A percentile compares a stretch with the other conserved stretches of the same genome.
Conservation (phyloP, 495 filamentous ascomycete species). For the Talaromyces stipitatus region DNA sequence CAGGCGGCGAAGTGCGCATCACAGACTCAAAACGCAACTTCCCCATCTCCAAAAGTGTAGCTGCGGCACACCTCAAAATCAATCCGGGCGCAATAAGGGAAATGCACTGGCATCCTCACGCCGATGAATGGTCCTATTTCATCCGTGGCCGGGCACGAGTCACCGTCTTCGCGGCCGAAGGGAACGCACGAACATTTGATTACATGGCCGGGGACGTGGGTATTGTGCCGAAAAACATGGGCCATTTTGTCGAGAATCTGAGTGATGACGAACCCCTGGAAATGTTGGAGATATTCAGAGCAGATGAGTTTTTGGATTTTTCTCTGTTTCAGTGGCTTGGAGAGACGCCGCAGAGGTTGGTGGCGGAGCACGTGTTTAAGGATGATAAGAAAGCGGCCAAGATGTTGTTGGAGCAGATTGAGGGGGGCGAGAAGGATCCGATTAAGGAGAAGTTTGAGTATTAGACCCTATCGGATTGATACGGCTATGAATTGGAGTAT, state of each 20-base stretch:
- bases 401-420: slow-evolving; percentile 47
- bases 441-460: slow-evolving; percentile 8
- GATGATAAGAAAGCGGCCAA: slow-evolving; percentile 44
- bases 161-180: slow-evolving; percentile 43
- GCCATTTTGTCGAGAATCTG: slow-evolving; percentile 57
- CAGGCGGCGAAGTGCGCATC: slow-evolving; percentile 54
- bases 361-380: slow-evolving; percentile 53
- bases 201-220: slow-evolving; percentile 52
- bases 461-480: too few species aligned
- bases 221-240: slow-evolving; percentile 52
- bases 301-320: slow-evolving; percentile 54
- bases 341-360: slow-evolving; percentile 53
- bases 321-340: slow-evolving; percentile 64
- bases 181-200: slow-evolving; percentile 25
- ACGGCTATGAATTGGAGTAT: too few species aligned
- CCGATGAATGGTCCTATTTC: slow-evolving; percentile 52
- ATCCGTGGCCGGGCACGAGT: slow-evolving; percentile 41
- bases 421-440: slow-evolving; percentile 36
- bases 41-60: slow-evolving; percentile 54
- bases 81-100: slow-evolving; percentile 51
- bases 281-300: slow-evolving; percentile 51
- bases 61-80: slow-evolving; percentile 53
- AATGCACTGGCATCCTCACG: slow-evolving; percentile 53
- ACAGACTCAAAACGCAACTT: slow-evolving; percentile 57
- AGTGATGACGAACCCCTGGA: slow-evolving; percentile 49